These are phyloP conservation scores for Copromyces sp. DNA, from an alignment of 495 filamentous ascomycete genomes.

Conservation along the genomic window DNA sequence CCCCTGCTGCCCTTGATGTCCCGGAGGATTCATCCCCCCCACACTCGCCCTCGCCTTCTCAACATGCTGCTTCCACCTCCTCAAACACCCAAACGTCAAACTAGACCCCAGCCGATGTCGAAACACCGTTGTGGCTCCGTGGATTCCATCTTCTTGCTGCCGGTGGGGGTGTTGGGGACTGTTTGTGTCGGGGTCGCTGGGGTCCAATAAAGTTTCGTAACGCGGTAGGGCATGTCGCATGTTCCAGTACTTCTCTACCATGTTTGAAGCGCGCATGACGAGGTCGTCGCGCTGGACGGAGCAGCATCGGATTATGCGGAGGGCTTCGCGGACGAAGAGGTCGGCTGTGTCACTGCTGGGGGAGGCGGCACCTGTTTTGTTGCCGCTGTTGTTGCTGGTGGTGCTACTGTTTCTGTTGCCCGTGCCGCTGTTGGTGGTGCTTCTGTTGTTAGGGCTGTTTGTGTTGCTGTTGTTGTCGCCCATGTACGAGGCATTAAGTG, in stretches of 20 bases:
- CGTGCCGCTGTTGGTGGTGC: neutral
- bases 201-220: slow-evolving; percentile 11
- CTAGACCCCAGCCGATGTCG: slow-evolving; percentile 28
- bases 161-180: neutral
- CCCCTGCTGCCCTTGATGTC: neutral
- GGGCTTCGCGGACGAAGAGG: slow-evolving; percentile 13
- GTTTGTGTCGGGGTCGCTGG: neutral
- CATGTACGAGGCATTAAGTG: neutral
- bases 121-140: slow-evolving; percentile 6
- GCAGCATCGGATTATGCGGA: slow-evolving; percentile 13
- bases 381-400: neutral
- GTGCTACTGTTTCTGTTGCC: neutral
- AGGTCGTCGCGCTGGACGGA: slow-evolving; percentile 23
- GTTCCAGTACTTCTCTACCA: slow-evolving; percentile 28
- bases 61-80: slow-evolving; percentile 29
- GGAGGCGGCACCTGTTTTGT: slow-evolving; percentile 1
- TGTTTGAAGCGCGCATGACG: slow-evolving; percentile 22
- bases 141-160: neutral
- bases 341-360: slow-evolving; percentile 19
- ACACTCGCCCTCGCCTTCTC: slow-evolving; percentile 11
- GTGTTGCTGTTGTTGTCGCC: neutral
- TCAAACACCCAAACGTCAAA: slow-evolving; percentile 31
- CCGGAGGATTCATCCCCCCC: neutral
- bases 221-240: slow-evolving; percentile 12
- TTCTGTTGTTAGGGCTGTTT: neutral